These are phyloP conservation scores for Gossypium trilobum DNA, from an alignment of 441 rosid species.

Conservation along the genomic window DNA sequence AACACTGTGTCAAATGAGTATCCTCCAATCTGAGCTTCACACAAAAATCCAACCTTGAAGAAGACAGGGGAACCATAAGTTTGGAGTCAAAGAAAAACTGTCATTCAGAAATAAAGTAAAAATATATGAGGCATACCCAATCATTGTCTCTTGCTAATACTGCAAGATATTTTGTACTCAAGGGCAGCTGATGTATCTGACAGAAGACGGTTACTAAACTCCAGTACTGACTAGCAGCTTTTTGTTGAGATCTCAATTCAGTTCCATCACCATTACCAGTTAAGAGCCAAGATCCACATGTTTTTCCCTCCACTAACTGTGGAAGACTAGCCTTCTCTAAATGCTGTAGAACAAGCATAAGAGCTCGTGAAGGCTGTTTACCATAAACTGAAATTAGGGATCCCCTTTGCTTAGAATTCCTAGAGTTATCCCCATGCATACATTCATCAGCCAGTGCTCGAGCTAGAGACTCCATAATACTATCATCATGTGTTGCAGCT, in stretches of 20 bases:
- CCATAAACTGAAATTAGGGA: slow-evolving; percentile 27
- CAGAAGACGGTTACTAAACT: slow-evolving; percentile 82
- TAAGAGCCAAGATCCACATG: slow-evolving; percentile 90
- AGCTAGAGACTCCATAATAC: slow-evolving; percentile 71
- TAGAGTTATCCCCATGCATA: slow-evolving; percentile 41
- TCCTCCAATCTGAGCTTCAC: slow-evolving; percentile 97
- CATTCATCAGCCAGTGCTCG: slow-evolving; percentile 85
- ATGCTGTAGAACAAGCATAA: slow-evolving; percentile 75
- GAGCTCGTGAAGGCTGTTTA: slow-evolving; percentile 48
- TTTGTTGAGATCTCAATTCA: slow-evolving; percentile 77
- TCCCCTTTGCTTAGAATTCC: slow-evolving; percentile 37
- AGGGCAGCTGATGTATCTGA: slow-evolving; percentile 86
- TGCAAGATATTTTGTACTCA: slow-evolving; percentile 90
- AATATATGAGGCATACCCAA: slow-evolving; percentile 59
- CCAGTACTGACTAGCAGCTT: slow-evolving; percentile 86
- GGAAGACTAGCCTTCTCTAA: slow-evolving; percentile 96
- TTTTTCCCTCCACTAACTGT: slow-evolving; percentile 46
- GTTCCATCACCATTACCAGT: slow-evolving; percentile 86
- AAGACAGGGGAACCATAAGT: slow-evolving; percentile 30
- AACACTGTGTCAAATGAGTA: slow-evolving; percentile 74
- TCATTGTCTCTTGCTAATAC: slow-evolving; percentile 93
- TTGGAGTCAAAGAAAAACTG: slow-evolving; percentile 9
- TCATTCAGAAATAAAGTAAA: slow-evolving; percentile 14
- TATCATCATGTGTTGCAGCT: slow-evolving; percentile 46
- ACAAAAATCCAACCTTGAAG: slow-evolving; percentile 82